Evolutionary conservation across 2,329 filamentous ascomycete species (phyloP).

Genomic region (Coleophoma cylindrospora): DNA sequence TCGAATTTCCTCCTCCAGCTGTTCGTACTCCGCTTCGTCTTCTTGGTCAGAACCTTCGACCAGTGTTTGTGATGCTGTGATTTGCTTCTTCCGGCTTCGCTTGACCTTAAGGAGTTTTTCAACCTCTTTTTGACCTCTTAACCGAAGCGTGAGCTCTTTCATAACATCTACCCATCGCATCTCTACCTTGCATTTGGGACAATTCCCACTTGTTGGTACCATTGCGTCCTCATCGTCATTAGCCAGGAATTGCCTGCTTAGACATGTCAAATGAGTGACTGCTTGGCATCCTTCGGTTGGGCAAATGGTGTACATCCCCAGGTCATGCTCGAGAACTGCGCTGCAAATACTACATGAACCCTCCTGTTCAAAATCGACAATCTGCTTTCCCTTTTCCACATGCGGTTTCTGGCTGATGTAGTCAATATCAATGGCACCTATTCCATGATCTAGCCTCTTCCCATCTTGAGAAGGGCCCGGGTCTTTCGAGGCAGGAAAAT

Average conservation of each 20-base stretch:
- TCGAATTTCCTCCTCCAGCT: conserved; percentile 1
- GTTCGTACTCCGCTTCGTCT: conserved; percentile 8
- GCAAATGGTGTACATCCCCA: conserved; percentile 53
- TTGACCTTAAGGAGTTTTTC: conserved; percentile 58
- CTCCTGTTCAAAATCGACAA: conserved; percentile 51
- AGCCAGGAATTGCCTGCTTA: conserved; percentile 46
- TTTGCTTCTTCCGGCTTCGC: conserved; percentile 10
- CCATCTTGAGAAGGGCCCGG: not conserved
- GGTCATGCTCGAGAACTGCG: conserved; percentile 36
- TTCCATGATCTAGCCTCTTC: conserved; percentile 34
- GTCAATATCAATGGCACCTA: conserved; percentile 49
- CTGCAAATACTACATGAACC: conserved; percentile 50
- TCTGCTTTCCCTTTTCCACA: conserved; percentile 47
- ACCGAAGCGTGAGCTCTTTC: conserved; percentile 73
- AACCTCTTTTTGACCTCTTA: conserved; percentile 65
- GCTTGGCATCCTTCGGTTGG: conserved; percentile 47
- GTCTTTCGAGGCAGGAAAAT: conserved; percentile 12
- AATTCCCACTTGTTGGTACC: conserved; percentile 64
- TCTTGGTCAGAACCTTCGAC: conserved; percentile 9
- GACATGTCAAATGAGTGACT: conserved; percentile 56
- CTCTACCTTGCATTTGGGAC: conserved; percentile 61
- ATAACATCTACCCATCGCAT: conserved; percentile 74
- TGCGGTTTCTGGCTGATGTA: conserved; percentile 48
- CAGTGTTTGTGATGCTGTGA: conserved; percentile 8
- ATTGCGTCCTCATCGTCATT: conserved; percentile 34